Percentiles rank a stretch among this genome's conserved stretches.
phyloP scores from a whole-genome alignment of 1,284 basidiomycete species.

The Acaromyces ingoldii region DNA sequence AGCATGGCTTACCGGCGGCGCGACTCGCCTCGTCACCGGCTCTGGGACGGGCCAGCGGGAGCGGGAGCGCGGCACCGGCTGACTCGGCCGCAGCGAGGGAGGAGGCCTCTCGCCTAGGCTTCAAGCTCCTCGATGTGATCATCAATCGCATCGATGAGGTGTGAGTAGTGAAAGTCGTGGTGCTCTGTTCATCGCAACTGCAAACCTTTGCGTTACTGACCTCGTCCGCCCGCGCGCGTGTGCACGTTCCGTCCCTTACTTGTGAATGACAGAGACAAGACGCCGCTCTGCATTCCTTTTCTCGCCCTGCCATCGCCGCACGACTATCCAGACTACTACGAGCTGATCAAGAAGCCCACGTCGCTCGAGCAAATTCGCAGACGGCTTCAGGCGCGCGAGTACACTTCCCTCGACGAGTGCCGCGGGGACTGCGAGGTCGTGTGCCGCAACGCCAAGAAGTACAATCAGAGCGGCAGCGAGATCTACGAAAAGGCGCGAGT shows the following conservation, averaged over 20 bases:
- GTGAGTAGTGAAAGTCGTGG: neutral
- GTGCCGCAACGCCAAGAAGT: constrained; percentile 82
- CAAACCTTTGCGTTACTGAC: neutral
- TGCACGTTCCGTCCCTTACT: neutral
- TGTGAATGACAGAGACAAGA: constrained; percentile 1
- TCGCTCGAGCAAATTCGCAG: constrained; percentile 73
- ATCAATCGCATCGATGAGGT: constrained; percentile 7
- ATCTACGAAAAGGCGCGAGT: constrained; percentile 78
- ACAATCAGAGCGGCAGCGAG: constrained; percentile 77
- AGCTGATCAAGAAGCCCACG: constrained; percentile 74
- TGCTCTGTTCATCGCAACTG: neutral
- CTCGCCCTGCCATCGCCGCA: constrained; percentile 69
- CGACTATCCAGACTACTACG: constrained; percentile 87
- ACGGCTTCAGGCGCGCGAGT: constrained; percentile 64
- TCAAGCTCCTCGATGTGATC: constrained; percentile 12
- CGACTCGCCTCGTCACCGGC: too few species aligned
- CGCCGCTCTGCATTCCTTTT: constrained; percentile 66
- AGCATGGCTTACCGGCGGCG: too few species aligned
- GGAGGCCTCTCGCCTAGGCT: constrained; percentile 5
- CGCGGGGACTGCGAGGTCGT: constrained; percentile 76
- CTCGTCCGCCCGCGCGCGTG: neutral
- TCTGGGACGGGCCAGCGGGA: too few species aligned
- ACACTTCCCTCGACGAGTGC: constrained; percentile 66
- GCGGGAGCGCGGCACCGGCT: too few species aligned
- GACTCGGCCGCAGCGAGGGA: too few species aligned